These are phyloP conservation scores for Starmerella sp. DNA, from an alignment of 805 yeast species.

Conservation along the genomic window DNA sequence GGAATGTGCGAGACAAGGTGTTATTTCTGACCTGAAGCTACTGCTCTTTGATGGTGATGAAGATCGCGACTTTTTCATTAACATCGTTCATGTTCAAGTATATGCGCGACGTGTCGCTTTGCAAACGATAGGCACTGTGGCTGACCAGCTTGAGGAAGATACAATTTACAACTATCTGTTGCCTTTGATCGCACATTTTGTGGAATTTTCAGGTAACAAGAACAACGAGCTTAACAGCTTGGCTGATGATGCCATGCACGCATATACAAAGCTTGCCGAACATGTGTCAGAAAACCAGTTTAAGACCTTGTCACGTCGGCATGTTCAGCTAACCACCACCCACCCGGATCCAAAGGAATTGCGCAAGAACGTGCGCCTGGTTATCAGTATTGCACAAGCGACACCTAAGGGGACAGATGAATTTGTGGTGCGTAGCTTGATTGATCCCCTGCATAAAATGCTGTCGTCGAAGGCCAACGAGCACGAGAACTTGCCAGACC, in stretches of 20 bases:
- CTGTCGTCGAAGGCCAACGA: conserved; percentile 43
- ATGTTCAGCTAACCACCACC: conserved; percentile 39
- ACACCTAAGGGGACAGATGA: conserved; percentile 11
- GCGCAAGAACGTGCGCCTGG: conserved; percentile 47
- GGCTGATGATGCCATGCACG: conserved; percentile 39
- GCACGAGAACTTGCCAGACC: conserved; percentile 62
- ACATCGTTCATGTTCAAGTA: conserved; percentile 71
- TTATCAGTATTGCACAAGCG: conserved; percentile 22
- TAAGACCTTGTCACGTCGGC: conserved; percentile 61
- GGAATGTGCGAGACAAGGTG: conserved; percentile 40
- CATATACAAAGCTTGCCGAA: conserved; percentile 49
- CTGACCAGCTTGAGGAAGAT: conserved; percentile 29
- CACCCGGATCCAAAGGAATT: conserved; percentile 31
- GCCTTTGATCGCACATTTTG: conserved; percentile 78
- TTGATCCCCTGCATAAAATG: conserved; percentile 50
- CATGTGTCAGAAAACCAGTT: conserved; percentile 69
- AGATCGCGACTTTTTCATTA: conserved; percentile 69
- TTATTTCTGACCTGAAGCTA: conserved; percentile 30
- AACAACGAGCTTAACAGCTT: conserved; percentile 30
- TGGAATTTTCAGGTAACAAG: conserved; percentile 35
- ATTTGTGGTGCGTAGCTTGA: conserved; percentile 45
- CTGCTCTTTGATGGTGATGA: conserved; percentile 58
- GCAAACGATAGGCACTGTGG: conserved; percentile 41
- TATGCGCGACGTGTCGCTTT: conserved; percentile 81
- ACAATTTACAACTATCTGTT: conserved; percentile 69